Percentiles rank a stretch among this genome's conserved stretches.
Conservation (phyloP, 305 asterid species). For the Fraxinus nigra region DNA sequence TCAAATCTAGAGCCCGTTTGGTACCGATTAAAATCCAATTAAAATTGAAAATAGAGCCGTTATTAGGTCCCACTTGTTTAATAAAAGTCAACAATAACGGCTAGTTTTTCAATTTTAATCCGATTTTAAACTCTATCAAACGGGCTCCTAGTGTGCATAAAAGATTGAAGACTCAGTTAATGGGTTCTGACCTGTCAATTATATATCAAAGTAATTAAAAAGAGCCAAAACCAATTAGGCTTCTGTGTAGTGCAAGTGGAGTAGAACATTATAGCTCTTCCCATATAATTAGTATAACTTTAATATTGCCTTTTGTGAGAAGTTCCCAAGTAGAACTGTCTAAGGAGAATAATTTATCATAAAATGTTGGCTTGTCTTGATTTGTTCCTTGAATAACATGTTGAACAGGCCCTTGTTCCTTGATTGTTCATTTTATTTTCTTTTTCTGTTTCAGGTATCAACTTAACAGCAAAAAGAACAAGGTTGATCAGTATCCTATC, state of each 20-base stretch:
- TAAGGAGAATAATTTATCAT: slow-evolving; percentile 1
- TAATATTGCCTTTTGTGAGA: neutral
- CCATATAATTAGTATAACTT: neutral
- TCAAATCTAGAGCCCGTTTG: neutral
- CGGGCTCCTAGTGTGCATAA: neutral
- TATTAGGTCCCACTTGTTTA: no score
- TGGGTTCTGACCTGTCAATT: neutral
- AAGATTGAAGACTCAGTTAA: neutral
- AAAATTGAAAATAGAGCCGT: no score
- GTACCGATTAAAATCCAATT: no score
- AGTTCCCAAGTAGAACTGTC: slow-evolving; percentile 9
- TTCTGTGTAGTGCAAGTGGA: neutral
- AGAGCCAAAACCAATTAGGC: neutral
- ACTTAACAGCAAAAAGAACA: slow-evolving; percentile 65
- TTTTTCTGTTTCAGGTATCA: slow-evolving; percentile 59
- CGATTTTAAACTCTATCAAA: no score
- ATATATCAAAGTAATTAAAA: neutral
- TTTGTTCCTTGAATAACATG: neutral
- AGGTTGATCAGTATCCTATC: slow-evolving; percentile 59
- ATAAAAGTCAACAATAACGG: no score
- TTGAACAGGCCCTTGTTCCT: slow-evolving; percentile 14
- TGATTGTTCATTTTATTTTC: slow-evolving; percentile 16
- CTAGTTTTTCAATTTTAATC: no score
- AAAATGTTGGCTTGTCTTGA: neutral
- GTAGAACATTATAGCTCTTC: neutral